A percentile compares a stretch with the other conserved stretches of the same genome.
phyloP scores from a whole-genome alignment of 1,284 basidiomycete species.

The Trichosporon faecale region DNA sequence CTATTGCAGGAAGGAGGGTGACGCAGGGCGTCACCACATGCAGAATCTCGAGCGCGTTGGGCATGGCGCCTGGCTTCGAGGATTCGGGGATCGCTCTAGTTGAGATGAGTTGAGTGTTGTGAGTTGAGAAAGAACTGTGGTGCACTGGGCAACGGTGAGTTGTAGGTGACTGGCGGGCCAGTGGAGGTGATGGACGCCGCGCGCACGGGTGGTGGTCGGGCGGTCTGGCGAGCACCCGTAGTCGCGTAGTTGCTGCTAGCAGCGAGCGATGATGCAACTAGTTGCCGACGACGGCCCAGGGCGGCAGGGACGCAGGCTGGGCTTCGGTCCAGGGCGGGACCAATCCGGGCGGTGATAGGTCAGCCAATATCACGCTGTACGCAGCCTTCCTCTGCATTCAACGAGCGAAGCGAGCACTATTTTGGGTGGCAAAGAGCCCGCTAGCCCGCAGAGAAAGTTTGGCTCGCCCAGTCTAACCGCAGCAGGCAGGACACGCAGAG shows the following conservation, averaged over 20 bases:
- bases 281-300: not conserved
- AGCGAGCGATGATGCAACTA: constrained; percentile 3
- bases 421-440: not conserved
- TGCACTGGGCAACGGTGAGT: not conserved
- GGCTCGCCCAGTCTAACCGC: too few relatives aligned
- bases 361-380: not conserved
- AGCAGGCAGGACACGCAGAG: too few relatives aligned
- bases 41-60: constrained; percentile 21
- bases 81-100: not conserved
- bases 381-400: too few relatives aligned
- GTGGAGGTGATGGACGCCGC: not conserved
- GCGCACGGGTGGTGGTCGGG: not conserved
- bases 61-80: constrained; percentile 14
- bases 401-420: not conserved
- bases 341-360: not conserved
- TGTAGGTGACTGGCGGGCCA: not conserved
- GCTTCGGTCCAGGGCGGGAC: not conserved
- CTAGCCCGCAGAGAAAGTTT: not conserved
- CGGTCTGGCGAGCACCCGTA: too few relatives aligned
- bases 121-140: not conserved
- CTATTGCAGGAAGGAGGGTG: constrained; percentile 36
- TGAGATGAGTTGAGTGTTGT: not conserved
- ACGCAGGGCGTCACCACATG: constrained; percentile 31
- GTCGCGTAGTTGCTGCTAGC: not conserved
- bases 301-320: too few relatives aligned